A percentile compares a stretch with the other conserved stretches of the same genome.
phyloP scores from a whole-genome alignment of 208 protist species.

The Tritrichomonas musculus region DNA sequence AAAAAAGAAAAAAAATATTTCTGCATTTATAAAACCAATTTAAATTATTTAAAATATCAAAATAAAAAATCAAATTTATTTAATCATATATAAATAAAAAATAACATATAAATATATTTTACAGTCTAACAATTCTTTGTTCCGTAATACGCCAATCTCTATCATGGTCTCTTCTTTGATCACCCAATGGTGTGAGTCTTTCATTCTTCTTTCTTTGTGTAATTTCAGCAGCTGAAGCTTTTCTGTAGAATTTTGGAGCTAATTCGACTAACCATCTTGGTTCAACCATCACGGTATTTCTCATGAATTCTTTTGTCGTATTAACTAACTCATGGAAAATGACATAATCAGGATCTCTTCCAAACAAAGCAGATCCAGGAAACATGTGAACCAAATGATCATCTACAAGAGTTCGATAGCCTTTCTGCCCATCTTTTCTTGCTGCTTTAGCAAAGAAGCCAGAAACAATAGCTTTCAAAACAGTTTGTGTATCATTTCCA shows the following conservation, averaged over 20 bases:
- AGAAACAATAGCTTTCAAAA: slow-evolving; percentile 81
- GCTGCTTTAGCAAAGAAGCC: slow-evolving; percentile 95
- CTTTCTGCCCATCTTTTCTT: slow-evolving; percentile 69
- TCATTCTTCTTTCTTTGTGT: slow-evolving; percentile 51
- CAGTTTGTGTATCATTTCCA: slow-evolving; percentile 75
- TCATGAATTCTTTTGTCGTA: slow-evolving; percentile 63
- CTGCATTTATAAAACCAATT: too few species aligned
- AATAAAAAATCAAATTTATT: too few species aligned
- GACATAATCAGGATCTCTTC: slow-evolving; percentile 54
- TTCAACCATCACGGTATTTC: slow-evolving; percentile 56
- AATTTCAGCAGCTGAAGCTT: slow-evolving; percentile 47
- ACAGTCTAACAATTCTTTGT: slow-evolving; percentile 18
- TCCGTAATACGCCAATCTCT: slow-evolving; percentile 17
- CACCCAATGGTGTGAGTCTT: slow-evolving; percentile 49
- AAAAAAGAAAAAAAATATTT: too few species aligned
- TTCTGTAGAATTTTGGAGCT: slow-evolving; percentile 57
- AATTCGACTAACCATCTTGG: slow-evolving; percentile 61
- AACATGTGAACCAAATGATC: slow-evolving; percentile 54
- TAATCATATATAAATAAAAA: neutral
- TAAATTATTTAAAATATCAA: too few species aligned
- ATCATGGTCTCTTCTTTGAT: neutral
- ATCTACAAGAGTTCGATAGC: slow-evolving; percentile 68
- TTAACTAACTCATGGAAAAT: slow-evolving; percentile 58
- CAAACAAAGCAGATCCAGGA: slow-evolving; percentile 56
- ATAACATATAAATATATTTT: neutral